phyloP scores from a whole-genome alignment of 164 flowering plant species.

The Kingdonia uniflora region DNA sequence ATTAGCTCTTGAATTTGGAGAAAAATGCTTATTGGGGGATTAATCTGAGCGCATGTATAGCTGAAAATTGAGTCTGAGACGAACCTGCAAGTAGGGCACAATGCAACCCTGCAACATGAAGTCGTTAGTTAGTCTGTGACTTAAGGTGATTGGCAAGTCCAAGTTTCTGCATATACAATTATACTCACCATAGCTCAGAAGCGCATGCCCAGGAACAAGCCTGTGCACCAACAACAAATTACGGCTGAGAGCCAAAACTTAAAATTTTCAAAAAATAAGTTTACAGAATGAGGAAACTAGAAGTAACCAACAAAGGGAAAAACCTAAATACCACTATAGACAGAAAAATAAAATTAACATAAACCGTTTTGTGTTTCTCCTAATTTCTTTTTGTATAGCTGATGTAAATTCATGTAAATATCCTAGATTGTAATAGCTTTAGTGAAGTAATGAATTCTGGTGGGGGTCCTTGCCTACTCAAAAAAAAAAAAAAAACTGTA shows the following conservation, averaged over 20 bases:
- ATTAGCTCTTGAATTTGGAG: too few species aligned
- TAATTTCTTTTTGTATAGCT: too few species aligned
- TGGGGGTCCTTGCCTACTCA: too few species aligned
- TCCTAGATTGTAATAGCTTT: too few species aligned
- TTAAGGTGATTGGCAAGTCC: neutral
- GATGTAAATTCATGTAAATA: too few species aligned
- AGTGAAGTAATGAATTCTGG: too few species aligned
- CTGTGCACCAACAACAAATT: conserved; percentile 26
- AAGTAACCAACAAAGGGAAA: neutral
- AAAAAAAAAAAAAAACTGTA: too few species aligned
- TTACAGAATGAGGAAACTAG: neutral
- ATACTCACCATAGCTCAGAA: conserved; percentile 69
- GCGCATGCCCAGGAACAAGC: conserved; percentile 80
- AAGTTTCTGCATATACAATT: neutral
- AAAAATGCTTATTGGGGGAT: too few species aligned
- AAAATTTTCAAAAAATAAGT: neutral
- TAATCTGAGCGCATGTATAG: neutral
- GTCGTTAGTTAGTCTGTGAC: neutral
- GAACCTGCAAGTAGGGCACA: conserved; percentile 89
- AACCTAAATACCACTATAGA: neutral
- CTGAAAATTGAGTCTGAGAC: conserved; percentile 6
- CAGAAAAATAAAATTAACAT: too few species aligned
- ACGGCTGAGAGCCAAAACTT: neutral
- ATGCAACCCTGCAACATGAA: conserved; percentile 61
- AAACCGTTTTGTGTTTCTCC: too few species aligned